Percentiles rank a stretch among this genome's conserved stretches.
Evolutionary conservation across 305 asterid genomes (phyloP).

Genomic region (Fraxinus latifolia): DNA sequence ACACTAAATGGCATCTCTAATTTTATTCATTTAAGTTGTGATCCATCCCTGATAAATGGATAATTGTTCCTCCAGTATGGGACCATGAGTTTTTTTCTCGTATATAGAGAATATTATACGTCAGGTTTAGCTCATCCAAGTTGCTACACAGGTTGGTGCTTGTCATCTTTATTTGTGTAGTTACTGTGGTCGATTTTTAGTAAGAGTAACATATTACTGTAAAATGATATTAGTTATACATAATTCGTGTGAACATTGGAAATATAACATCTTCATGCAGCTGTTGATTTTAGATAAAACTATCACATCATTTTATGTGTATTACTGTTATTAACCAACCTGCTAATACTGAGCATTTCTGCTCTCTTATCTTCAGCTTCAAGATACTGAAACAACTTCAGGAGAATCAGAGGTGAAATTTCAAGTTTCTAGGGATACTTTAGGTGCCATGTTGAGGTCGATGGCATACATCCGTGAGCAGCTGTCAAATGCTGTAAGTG

Average conservation of each 20-base stretch:
- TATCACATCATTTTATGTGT: neutral
- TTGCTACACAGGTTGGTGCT: conserved; percentile 17
- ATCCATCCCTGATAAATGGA: neutral
- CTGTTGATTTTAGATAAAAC: conserved; percentile 9
- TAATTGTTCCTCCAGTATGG: neutral
- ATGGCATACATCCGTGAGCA: conserved; percentile 89
- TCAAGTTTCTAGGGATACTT: conserved; percentile 80
- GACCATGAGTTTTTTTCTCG: neutral
- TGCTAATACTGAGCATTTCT: conserved; percentile 8
- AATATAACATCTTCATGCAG: neutral
- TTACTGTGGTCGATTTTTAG: neutral
- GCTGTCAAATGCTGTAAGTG: conserved; percentile 63
- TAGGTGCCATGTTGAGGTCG: conserved; percentile 89
- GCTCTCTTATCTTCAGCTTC: conserved; percentile 55
- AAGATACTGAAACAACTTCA: conserved; percentile 63
- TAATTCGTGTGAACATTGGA: conserved; percentile 13
- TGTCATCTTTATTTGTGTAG: conserved; percentile 6
- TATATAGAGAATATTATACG: neutral
- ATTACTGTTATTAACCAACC: conserved; percentile 14
- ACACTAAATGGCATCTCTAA: neutral
- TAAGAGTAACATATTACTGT: neutral
- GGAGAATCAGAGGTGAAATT: conserved; percentile 83
- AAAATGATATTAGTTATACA: conserved; percentile 3
- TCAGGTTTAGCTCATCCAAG: neutral
- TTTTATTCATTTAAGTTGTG: neutral